Percentiles rank a stretch among this genome's conserved stretches.
phyloP scores from a whole-genome alignment of 2,329 filamentous ascomycete species.

The Alternaria arborescens region DNA sequence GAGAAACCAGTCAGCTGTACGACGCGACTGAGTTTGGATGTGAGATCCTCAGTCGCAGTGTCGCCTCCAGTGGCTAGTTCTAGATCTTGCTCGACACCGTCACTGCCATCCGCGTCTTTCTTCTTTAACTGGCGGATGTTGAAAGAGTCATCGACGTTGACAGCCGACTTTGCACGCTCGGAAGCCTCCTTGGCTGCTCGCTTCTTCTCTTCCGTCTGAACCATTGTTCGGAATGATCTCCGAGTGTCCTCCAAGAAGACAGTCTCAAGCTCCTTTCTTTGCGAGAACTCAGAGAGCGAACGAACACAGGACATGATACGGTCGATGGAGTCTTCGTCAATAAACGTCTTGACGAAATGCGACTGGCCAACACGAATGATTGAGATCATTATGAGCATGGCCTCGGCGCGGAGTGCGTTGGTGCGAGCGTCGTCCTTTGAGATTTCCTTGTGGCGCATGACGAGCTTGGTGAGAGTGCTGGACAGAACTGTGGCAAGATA shows the following conservation, averaged over 20 bases:
- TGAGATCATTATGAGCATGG: constrained; percentile 99
- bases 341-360: constrained; percentile 96
- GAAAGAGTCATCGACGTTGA: constrained; percentile 95
- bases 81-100: constrained; percentile 88
- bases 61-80: constrained; percentile 96
- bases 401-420: constrained; percentile 92
- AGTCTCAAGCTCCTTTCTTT: constrained; percentile 88
- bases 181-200: constrained; percentile 91
- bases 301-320: constrained; percentile 97
- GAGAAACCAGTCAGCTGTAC: constrained; percentile 98
- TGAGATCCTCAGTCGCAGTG: constrained; percentile 80
- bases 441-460: constrained; percentile 96
- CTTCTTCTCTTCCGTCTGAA: constrained; percentile 97
- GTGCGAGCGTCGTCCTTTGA: constrained; percentile 85
- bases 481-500: constrained; percentile 95
- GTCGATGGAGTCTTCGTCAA: constrained; percentile 98
- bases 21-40: constrained; percentile 93
- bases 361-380: constrained; percentile 98
- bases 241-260: constrained; percentile 95
- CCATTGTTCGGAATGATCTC: constrained; percentile 96
- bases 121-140: constrained; percentile 92
- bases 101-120: constrained; percentile 79
- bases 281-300: constrained; percentile 85
- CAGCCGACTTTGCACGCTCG: constrained; percentile 90
- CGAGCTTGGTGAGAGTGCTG: constrained; percentile 93